phyloP scores from a whole-genome alignment of 1,284 basidiomycete species.

The Golubevia sp. region DNA sequence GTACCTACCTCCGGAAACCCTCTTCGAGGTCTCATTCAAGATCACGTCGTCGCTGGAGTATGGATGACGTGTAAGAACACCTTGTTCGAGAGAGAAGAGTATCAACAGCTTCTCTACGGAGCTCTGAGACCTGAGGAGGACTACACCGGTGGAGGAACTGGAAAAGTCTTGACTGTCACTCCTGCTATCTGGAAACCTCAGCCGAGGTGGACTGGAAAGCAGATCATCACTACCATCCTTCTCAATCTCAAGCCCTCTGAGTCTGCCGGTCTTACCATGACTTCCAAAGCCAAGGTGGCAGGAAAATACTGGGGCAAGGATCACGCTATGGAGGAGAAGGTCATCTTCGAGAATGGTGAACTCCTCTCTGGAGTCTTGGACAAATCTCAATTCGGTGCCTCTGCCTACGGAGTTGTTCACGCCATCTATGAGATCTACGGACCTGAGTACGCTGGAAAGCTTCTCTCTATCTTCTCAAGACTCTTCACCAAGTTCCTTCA shows the following conservation, averaged over 20 bases:
- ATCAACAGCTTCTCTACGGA: slow-evolving; percentile 95
- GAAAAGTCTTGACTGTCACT: slow-evolving; percentile 79
- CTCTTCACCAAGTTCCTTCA: slow-evolving; percentile 97
- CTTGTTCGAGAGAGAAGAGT: slow-evolving; percentile 93
- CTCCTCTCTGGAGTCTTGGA: slow-evolving; percentile 90
- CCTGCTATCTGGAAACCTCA: slow-evolving; percentile 90
- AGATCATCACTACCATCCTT: slow-evolving; percentile 73
- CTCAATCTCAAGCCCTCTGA: slow-evolving; percentile 82
- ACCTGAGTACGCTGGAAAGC: slow-evolving; percentile 81
- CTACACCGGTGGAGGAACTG: slow-evolving; percentile 66
- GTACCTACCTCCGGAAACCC: slow-evolving; percentile 98
- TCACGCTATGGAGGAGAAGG: slow-evolving; percentile 75
- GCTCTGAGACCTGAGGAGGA: slow-evolving; percentile 87
- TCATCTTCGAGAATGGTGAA: slow-evolving; percentile 90
- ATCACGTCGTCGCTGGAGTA: slow-evolving; percentile 96
- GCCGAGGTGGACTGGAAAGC: slow-evolving; percentile 96
- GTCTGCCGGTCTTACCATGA: slow-evolving; percentile 82
- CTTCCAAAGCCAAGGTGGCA: slow-evolving; percentile 84
- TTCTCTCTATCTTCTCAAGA: slow-evolving; percentile 89
- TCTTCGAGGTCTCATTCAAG: slow-evolving; percentile 95
- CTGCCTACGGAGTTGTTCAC: slow-evolving; percentile 93
- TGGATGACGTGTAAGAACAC: slow-evolving; percentile 98
- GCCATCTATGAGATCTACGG: slow-evolving; percentile 99
- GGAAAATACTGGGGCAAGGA: slow-evolving; percentile 73
- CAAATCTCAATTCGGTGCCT: slow-evolving; percentile 96